Evolutionary conservation across 495 filamentous ascomycete genomes (phyloP).

Genomic region (Penicillium macrosclerotiorum): DNA sequence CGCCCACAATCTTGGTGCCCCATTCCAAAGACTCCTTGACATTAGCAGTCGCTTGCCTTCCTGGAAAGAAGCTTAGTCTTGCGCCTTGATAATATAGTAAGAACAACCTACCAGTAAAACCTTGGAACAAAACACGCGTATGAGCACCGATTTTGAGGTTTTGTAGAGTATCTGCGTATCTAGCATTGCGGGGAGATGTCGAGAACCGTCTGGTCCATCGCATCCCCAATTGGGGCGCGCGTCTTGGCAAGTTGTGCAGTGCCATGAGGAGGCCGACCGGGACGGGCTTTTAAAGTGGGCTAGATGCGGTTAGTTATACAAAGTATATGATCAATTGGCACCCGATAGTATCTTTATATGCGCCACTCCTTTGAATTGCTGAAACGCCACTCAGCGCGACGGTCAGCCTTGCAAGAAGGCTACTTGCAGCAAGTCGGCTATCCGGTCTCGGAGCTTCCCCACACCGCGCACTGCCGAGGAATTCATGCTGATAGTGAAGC

Average conservation of each 20-base stretch:
- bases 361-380: neutral
- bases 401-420: slow-evolving; percentile 7
- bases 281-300: neutral
- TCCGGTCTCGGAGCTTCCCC: slow-evolving; percentile 14
- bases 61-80: slow-evolving; percentile 22
- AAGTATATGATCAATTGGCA: neutral
- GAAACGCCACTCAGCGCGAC: too few species aligned
- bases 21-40: slow-evolving; percentile 78
- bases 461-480: neutral
- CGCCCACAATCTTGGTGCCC: slow-evolving; percentile 86
- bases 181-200: slow-evolving; percentile 27
- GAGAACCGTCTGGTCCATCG: slow-evolving; percentile 36
- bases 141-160: slow-evolving; percentile 77
- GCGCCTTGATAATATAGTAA: neutral
- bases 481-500: neutral
- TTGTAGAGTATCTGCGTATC: slow-evolving; percentile 63
- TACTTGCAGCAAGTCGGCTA: slow-evolving; percentile 13
- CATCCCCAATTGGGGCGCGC: slow-evolving; percentile 10
- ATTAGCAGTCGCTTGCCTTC: slow-evolving; percentile 69
- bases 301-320: neutral
- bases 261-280: slow-evolving; percentile 10
- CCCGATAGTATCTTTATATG: neutral
- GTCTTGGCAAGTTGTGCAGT: slow-evolving; percentile 16
- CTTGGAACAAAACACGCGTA: slow-evolving; percentile 84
- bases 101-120: slow-evolving; percentile 68